Evolutionary conservation across 2,329 filamentous ascomycete species (phyloP).

Genomic region (Conoideocrella luteorostrata): DNA sequence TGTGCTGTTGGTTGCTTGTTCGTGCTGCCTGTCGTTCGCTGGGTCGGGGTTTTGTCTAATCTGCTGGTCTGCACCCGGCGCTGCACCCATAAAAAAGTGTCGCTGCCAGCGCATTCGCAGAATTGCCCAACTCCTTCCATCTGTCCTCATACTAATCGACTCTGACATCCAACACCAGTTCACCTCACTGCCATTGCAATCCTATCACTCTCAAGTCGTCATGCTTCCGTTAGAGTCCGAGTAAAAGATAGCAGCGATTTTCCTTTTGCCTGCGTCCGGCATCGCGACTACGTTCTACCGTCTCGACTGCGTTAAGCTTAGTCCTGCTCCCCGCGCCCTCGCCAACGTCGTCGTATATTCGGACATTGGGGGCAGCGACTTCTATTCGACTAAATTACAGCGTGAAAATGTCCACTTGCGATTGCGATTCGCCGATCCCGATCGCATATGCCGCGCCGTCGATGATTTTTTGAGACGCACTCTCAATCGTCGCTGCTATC

Average conservation of each 20-base stretch:
- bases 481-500: not conserved
- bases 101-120: slow-evolving; percentile 6
- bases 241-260: not conserved
- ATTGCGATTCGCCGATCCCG: slow-evolving; percentile 14
- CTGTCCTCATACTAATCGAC: slow-evolving; percentile 10
- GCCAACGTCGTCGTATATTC: slow-evolving; percentile 4
- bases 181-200: not conserved
- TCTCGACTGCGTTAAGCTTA: not conserved
- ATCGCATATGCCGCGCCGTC: slow-evolving; percentile 12
- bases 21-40: too few species aligned
- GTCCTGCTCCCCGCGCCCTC: slow-evolving; percentile 5
- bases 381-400: slow-evolving; percentile 2
- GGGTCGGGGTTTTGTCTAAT: too few species aligned
- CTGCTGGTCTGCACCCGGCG: not conserved
- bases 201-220: not conserved
- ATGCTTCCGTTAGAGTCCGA: not conserved
- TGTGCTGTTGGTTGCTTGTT: too few species aligned
- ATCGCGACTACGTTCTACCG: not conserved
- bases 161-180: not conserved
- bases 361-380: slow-evolving; percentile 1
- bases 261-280: not conserved
- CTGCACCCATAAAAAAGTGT: slow-evolving; percentile 3
- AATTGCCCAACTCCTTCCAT: slow-evolving; percentile 8
- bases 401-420: slow-evolving; percentile 20
- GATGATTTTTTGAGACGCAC: slow-evolving; percentile 8